phyloP scores from a whole-genome alignment of 1,284 basidiomycete species.

The Cutaneotrichosporon mucoides region DNA sequence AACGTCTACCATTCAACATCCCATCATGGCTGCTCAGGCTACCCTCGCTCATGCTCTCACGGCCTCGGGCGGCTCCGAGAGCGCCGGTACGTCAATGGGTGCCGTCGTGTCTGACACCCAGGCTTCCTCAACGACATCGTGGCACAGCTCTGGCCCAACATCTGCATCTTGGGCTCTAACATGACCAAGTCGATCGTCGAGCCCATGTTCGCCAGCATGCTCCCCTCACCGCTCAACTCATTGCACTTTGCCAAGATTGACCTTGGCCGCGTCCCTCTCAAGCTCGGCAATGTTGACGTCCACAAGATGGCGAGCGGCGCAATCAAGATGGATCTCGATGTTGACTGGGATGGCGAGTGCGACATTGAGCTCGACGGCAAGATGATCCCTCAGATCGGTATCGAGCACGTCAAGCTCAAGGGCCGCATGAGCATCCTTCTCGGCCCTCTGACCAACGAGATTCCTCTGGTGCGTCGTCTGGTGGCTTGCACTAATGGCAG shows the following conservation, averaged over 20 bases:
- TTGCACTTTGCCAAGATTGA: slow-evolving; percentile 17
- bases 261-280: slow-evolving; percentile 10
- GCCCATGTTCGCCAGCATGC: slow-evolving; percentile 17
- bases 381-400: slow-evolving; percentile 14
- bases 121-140: slow-evolving; percentile 19
- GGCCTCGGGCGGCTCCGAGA: slow-evolving; percentile 16
- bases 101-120: not conserved
- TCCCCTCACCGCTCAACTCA: slow-evolving; percentile 15
- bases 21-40: not conserved
- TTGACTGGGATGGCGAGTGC: slow-evolving; percentile 18
- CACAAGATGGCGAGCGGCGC: slow-evolving; percentile 8
- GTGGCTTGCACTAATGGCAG: not conserved
- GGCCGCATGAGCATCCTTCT: slow-evolving; percentile 12
- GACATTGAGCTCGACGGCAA: slow-evolving; percentile 17
- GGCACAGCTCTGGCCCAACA: slow-evolving; percentile 17
- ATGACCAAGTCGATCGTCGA: slow-evolving; percentile 18
- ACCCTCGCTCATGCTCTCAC: slow-evolving; percentile 6
- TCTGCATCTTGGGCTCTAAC: slow-evolving; percentile 8
- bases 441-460: slow-evolving; percentile 10
- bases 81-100: slow-evolving; percentile 5
- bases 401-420: slow-evolving; percentile 13
- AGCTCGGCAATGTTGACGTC: slow-evolving; percentile 14
- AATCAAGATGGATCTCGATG: slow-evolving; percentile 16
- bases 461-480: slow-evolving; percentile 8
- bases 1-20: not conserved